Evolutionary conservation across 331 rosid genomes (phyloP).

Genomic region (Spiraea crenata): DNA sequence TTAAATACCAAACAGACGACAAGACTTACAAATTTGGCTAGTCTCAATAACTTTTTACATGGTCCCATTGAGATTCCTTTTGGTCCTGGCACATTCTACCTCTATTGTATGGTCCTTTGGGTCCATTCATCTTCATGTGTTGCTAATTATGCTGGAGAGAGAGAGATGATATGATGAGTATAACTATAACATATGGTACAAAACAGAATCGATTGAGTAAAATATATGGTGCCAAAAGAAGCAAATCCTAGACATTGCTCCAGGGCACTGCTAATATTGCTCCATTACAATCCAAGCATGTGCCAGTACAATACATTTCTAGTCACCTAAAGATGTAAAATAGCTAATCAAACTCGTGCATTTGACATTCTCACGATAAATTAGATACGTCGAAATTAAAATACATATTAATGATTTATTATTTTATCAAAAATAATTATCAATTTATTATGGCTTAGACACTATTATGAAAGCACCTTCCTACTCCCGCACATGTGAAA

Average conservation of each 20-base stretch:
- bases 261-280: background rate
- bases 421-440: background rate
- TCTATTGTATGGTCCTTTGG: background rate
- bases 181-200: background rate
- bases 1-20: no score
- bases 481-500: constrained; percentile 11
- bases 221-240: background rate
- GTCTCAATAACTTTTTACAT: background rate
- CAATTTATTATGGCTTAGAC: background rate
- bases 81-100: background rate
- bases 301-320: no score
- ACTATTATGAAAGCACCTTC: background rate
- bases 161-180: background rate
- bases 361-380: background rate
- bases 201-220: background rate
- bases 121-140: constrained; percentile 6
- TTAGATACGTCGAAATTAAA: background rate
- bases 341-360: background rate
- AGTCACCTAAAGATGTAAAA: no score
- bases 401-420: background rate
- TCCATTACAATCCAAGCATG: background rate
- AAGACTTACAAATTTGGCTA: background rate
- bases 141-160: background rate
- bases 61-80: background rate
- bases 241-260: background rate